phyloP scores from a whole-genome alignment of 2,329 filamentous ascomycete species.

The Apiospora arundinis region DNA sequence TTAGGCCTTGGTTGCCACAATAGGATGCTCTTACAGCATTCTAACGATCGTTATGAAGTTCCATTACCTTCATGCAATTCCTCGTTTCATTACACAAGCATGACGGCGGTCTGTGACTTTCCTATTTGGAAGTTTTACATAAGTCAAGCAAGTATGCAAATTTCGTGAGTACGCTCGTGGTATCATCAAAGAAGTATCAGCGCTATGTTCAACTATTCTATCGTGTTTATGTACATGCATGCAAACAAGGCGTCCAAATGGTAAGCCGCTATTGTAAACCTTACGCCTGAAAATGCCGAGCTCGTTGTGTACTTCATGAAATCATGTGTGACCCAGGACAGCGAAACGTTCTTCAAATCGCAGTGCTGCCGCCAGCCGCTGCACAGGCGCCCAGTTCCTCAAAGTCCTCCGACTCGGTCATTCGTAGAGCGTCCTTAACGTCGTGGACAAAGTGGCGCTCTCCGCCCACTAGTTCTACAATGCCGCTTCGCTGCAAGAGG shows the following conservation, averaged over 20 bases:
- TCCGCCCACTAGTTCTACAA: slow-evolving; percentile 83
- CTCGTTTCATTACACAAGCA: too few species aligned
- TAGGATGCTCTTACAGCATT: too few species aligned
- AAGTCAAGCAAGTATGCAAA: neutral
- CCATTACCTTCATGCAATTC: too few species aligned
- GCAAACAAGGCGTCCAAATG: neutral
- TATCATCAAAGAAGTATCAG: neutral
- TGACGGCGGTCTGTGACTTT: too few species aligned
- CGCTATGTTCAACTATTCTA: neutral
- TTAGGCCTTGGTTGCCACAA: neutral
- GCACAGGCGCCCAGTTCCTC: slow-evolving; percentile 23
- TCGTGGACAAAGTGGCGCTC: slow-evolving; percentile 78
- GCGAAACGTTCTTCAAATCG: neutral
- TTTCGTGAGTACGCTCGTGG: neutral
- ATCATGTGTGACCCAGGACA: neutral
- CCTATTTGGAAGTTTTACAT: too few species aligned
- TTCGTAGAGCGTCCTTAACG: slow-evolving; percentile 82
- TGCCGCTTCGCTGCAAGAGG: slow-evolving; percentile 79
- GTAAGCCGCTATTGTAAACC: slow-evolving; percentile 5
- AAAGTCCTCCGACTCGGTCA: slow-evolving; percentile 72
- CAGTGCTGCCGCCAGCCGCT: slow-evolving; percentile 15
- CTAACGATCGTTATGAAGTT: neutral
- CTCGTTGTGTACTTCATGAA: neutral
- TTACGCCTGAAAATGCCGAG: slow-evolving; percentile 7
- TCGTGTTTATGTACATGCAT: slow-evolving; percentile 1